phyloP scores from a whole-genome alignment of 768 basidiomycete genomes.

The Lyophyllum atratum region DNA sequence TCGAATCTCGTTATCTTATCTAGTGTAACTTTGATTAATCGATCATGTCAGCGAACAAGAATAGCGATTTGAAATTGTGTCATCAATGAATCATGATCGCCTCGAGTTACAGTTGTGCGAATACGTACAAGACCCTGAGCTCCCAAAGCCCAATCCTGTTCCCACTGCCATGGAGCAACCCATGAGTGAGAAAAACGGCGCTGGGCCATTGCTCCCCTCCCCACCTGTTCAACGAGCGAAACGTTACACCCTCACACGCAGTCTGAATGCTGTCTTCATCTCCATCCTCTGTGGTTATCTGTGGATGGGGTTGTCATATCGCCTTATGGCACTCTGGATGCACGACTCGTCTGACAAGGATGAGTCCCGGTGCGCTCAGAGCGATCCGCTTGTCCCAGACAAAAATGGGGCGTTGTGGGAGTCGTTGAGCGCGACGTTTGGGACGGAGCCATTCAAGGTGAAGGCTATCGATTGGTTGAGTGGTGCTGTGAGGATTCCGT shows the following conservation, averaged over 20 bases:
- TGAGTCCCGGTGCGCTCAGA: constrained; percentile 33
- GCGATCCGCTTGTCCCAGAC: constrained; percentile 38
- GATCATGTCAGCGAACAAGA: too few species aligned
- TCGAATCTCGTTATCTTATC: too few species aligned
- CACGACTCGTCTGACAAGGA: not conserved
- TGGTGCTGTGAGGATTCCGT: constrained; percentile 52
- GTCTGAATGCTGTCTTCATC: not conserved
- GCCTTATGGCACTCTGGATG: not conserved
- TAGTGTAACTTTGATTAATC: too few species aligned
- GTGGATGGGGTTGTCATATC: not conserved
- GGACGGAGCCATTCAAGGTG: constrained; percentile 37
- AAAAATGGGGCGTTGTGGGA: constrained; percentile 41
- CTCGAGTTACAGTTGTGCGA: too few species aligned
- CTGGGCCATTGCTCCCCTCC: not conserved
- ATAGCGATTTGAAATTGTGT: too few species aligned
- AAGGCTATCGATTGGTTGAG: constrained; percentile 47
- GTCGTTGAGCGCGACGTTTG: constrained; percentile 30
- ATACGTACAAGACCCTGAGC: not conserved
- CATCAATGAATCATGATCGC: not conserved
- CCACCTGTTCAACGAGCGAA: not conserved
- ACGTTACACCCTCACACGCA: not conserved
- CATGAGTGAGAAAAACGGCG: not conserved
- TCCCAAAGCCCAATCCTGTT: not conserved
- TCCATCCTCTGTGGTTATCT: constrained; percentile 8
- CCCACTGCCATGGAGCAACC: constrained; percentile 8